phyloP scores from a whole-genome alignment of 345 rosid species.

The Corchorus capsularis region DNA sequence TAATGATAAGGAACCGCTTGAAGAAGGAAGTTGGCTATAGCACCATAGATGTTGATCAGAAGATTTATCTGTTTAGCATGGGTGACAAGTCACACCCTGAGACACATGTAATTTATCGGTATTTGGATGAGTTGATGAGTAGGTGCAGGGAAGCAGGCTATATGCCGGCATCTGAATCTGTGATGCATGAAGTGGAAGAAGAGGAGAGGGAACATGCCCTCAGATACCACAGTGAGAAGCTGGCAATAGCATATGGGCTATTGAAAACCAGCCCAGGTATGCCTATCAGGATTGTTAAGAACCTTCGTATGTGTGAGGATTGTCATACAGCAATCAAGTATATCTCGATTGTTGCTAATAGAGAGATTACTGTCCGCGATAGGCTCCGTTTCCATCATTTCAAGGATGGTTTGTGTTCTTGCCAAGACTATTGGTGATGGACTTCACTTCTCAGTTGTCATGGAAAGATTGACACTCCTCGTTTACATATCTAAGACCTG shows the following conservation, averaged over 20 bases:
- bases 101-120: constrained; percentile 49
- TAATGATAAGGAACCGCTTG: constrained; percentile 58
- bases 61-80: constrained; percentile 69
- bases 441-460: not conserved
- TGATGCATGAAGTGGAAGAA: constrained; percentile 84
- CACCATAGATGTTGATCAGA: constrained; percentile 52
- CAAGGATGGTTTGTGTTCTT: constrained; percentile 67
- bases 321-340: constrained; percentile 75
- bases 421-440: constrained; percentile 69
- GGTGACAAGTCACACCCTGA: constrained; percentile 72
- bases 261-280: constrained; percentile 49
- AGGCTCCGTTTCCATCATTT: constrained; percentile 80
- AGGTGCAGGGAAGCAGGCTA: constrained; percentile 72
- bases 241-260: constrained; percentile 73
- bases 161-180: constrained; percentile 48
- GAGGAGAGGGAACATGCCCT: constrained; percentile 83
- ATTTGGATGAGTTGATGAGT: constrained; percentile 65
- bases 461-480: not conserved
- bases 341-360: constrained; percentile 52
- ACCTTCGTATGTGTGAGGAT: constrained; percentile 80
- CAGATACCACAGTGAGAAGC: constrained; percentile 83
- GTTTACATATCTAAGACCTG: not conserved
- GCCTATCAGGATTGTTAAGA: constrained; percentile 62
- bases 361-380: constrained; percentile 76
- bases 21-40: constrained; percentile 84